Conservation (phyloP, 2,329 filamentous ascomycete genomes). For the Monilinia fructigena region DNA sequence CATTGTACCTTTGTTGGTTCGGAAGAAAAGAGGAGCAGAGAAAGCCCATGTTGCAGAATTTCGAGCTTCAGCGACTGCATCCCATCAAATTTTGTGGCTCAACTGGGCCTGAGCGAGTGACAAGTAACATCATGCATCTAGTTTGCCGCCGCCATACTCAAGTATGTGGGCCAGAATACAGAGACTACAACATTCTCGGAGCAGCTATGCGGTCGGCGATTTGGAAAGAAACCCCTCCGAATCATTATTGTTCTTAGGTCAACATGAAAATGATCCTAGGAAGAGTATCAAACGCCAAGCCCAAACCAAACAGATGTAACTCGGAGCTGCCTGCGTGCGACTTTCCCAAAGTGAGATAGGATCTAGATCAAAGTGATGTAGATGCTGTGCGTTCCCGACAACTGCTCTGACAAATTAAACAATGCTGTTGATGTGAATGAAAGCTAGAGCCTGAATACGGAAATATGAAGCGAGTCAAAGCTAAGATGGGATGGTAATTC, state of each 20-base stretch:
- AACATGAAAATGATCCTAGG: background rate
- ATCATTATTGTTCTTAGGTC: background rate
- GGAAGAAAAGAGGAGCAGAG: constrained; percentile 9
- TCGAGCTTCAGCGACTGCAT: constrained; percentile 10
- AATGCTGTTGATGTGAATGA: background rate
- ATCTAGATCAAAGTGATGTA: background rate
- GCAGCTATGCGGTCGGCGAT: background rate
- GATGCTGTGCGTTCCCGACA: constrained; percentile 12
- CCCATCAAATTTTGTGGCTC: background rate
- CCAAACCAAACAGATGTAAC: constrained; percentile 5
- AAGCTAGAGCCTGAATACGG: background rate
- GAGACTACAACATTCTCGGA: background rate
- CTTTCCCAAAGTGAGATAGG: background rate
- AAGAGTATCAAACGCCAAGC: constrained; percentile 9
- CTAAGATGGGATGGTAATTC: background rate
- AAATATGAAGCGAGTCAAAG: constrained; percentile 4
- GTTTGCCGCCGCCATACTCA: background rate
- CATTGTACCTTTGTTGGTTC: constrained; percentile 4
- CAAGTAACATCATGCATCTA: background rate
- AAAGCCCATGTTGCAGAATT: constrained; percentile 7
- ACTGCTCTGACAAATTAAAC: constrained; percentile 9
- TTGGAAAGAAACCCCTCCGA: background rate
- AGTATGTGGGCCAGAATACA: background rate
- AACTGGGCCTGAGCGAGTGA: constrained; percentile 2
- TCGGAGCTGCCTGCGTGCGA: background rate